A percentile compares a stretch with the other conserved stretches of the same genome.
Conservation (phyloP, 768 basidiomycete species). For the Russula sp. region DNA sequence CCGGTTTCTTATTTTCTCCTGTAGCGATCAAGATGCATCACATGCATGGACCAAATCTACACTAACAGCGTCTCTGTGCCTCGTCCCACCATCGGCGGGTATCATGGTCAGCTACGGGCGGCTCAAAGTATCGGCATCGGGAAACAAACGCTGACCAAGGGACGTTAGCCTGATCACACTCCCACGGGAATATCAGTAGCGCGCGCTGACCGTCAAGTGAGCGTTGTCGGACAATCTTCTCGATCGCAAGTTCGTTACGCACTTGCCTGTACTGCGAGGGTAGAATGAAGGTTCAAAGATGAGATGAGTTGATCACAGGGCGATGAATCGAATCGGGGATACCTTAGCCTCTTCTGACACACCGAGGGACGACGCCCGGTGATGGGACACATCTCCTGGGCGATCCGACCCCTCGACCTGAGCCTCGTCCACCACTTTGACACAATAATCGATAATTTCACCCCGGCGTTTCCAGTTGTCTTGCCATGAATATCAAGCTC, state of each 20-base stretch:
- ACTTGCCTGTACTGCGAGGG: conserved; percentile 59
- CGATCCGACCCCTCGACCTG: conserved; percentile 48
- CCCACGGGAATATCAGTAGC: conserved; percentile 2
- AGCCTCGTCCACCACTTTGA: conserved; percentile 59
- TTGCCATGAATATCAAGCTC: conserved; percentile 37
- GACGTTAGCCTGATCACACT: not conserved
- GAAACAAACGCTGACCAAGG: conserved; percentile 58
- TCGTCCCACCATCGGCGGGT: conserved; percentile 51
- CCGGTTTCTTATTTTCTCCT: not conserved
- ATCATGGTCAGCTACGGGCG: conserved; percentile 54
- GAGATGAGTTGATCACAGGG: conserved; percentile 5
- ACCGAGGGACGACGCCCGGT: conserved; percentile 35
- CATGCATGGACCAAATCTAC: not conserved
- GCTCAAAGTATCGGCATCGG: conserved; percentile 74
- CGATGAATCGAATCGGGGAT: conserved; percentile 19
- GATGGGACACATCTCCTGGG: conserved; percentile 39
- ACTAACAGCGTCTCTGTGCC: conserved; percentile 26
- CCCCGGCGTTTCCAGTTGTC: conserved; percentile 64
- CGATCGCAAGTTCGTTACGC: conserved; percentile 66
- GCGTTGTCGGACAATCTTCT: conserved; percentile 63
- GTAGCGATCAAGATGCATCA: not conserved
- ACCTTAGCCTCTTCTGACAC: conserved; percentile 71
- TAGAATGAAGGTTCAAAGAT: not conserved
- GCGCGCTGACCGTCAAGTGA: conserved; percentile 57
- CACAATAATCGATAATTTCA: conserved; percentile 73